Base-by-base conservation (phyloP, 352 stramenopile species). In the Globisporangium nagaii region DNA sequence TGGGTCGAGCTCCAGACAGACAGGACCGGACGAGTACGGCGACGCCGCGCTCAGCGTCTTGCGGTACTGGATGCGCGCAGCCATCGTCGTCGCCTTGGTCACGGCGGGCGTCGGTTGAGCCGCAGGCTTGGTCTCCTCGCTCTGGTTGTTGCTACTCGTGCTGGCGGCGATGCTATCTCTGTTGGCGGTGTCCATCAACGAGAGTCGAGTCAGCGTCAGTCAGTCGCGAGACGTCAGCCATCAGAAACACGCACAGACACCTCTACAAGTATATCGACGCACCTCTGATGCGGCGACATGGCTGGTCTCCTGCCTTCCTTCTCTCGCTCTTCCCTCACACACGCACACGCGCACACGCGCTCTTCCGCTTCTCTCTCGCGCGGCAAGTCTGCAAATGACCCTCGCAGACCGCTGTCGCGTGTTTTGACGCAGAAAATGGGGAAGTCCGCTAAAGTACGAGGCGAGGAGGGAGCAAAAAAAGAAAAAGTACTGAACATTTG, bases 211-310 rank as follows among this genome's bases (percentile, higher is more conserved):
- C 27, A 31, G 22, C 22, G 15, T 28, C 28, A 37, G 20, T 35
- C 5, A 4, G 11, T 34, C 30, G 5, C n/a, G 17, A 30, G 22
- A 27, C 11, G 2, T 22, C 31, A 40, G 19, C 22, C 31, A 20
- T 22, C 30, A 47, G 36, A 47, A 40, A 34, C 35, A 27, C 35
- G 11, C 24, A 60, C 4, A 35, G 22, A 24, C 17, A 10, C 15
- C 48, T 28, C 17, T 7, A 65, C 22, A 51, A 42, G n/a, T n/a
- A n/a, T n/a, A n/a, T n/a, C n/a, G n/a, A n/a, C 53, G 40, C 64
- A 83, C 72, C 60, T 55, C 39, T 76, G 76, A 51, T 79, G 59
- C 46, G 72, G 72, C 25, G 72, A 61, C 72, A 83, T 83, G 11
- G 27, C 20, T 10, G 3, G 13, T 42, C 39, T 11, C 25, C 22